Conservation (phyloP, 2,329 filamentous ascomycete genomes). For the Apiospora malaysiana region DNA sequence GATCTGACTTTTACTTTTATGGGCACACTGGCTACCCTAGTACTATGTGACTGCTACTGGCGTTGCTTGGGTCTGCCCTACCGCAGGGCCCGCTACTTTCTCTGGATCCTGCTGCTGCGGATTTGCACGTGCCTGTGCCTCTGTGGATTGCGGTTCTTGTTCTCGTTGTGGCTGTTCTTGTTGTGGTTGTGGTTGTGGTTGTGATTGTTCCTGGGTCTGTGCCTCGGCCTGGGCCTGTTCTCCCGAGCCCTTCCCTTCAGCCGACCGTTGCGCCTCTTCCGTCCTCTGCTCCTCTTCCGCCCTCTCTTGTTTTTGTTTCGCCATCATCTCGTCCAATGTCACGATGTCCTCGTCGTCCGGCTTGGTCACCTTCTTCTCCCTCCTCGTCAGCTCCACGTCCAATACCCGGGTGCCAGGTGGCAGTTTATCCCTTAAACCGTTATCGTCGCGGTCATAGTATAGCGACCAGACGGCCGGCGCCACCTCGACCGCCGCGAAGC, state of each 20-base stretch:
- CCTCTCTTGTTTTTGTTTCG: constrained; percentile 36
- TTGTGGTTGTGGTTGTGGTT: background rate
- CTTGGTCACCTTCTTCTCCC: constrained; percentile 53
- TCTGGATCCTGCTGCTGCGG: background rate
- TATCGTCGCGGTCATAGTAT: constrained; percentile 54
- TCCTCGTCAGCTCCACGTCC: constrained; percentile 59
- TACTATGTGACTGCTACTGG: background rate
- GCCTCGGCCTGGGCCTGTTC: background rate
- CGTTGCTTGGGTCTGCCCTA: constrained; percentile 13
- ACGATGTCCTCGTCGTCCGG: constrained; percentile 34
- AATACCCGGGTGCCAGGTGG: constrained; percentile 54
- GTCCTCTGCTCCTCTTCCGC: constrained; percentile 28
- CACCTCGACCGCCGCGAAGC: constrained; percentile 54
- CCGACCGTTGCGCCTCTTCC: constrained; percentile 6
- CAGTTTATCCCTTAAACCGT: constrained; percentile 51
- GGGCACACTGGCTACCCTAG: background rate
- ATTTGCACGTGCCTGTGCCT: background rate
- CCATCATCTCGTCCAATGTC: constrained; percentile 40
- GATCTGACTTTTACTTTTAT: constrained; percentile 15
- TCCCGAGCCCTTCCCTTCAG: background rate
- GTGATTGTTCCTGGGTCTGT: too few relatives aligned
- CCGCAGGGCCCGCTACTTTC: constrained; percentile 4
- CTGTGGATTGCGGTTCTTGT: background rate
- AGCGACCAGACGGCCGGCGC: constrained; percentile 50
- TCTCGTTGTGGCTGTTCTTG: background rate